Percentiles rank a stretch among this genome's conserved stretches.
Conservation (phyloP, 2,329 filamentous ascomycete genomes). For the Xylaria sp. region DNA sequence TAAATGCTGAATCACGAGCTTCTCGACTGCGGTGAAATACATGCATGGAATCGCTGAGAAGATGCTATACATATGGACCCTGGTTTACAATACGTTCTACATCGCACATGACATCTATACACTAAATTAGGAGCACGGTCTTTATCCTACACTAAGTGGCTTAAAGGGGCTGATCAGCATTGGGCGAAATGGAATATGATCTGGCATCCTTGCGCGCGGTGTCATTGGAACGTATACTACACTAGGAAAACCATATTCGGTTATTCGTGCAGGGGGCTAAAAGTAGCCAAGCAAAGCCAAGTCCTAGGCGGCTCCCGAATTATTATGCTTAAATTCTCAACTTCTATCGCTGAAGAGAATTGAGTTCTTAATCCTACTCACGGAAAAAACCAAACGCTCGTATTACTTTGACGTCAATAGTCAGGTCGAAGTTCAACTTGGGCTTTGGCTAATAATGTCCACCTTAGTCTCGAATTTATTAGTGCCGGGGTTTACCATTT, state of each 20-base stretch:
- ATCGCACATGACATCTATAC: background rate
- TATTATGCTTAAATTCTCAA: background rate
- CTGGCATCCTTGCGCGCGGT: background rate
- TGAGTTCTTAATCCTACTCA: background rate
- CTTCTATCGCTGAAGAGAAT: background rate
- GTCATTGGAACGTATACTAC: background rate
- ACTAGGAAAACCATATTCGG: slow-evolving; percentile 2
- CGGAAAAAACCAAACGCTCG: background rate
- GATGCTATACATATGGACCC: background rate
- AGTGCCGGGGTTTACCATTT: background rate
- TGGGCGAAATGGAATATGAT: background rate
- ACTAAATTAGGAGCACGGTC: background rate
- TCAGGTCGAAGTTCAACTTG: background rate
- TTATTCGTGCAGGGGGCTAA: slow-evolving; percentile 11
- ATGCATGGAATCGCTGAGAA: background rate
- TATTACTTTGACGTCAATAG: background rate
- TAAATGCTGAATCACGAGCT: background rate
- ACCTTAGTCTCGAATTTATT: background rate
- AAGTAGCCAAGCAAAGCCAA: slow-evolving; percentile 20
- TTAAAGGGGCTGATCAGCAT: slow-evolving; percentile 17
- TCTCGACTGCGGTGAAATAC: background rate
- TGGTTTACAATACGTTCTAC: background rate
- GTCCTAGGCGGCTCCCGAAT: background rate
- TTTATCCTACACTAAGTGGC: no score
- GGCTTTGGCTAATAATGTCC: background rate